A percentile compares a stretch with the other conserved stretches of the same genome.
Conservation (phyloP, 495 filamentous ascomycete genomes). For the Aspergillus wentii region DNA sequence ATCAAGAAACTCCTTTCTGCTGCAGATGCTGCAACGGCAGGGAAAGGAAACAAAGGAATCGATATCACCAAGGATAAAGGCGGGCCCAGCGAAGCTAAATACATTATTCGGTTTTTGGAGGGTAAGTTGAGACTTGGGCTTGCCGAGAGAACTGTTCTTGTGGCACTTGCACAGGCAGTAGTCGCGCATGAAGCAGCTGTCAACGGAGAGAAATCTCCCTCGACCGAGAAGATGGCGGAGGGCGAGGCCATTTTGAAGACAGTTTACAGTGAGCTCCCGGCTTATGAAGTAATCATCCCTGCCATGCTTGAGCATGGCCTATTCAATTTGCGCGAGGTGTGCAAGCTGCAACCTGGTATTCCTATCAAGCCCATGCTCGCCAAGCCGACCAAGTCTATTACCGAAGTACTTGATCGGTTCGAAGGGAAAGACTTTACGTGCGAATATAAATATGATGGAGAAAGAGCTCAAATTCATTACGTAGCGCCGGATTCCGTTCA, state of each 20-base stretch:
- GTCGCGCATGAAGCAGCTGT: constrained; percentile 71
- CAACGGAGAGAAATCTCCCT: constrained; percentile 62
- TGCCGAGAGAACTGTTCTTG: constrained; percentile 87
- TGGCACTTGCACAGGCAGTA: constrained; percentile 82
- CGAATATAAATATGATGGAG: constrained; percentile 98
- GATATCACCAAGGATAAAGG: constrained; percentile 93
- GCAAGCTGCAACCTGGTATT: constrained; percentile 90
- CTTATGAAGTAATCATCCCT: constrained; percentile 92
- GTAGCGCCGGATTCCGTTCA: constrained; percentile 75
- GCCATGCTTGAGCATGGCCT: constrained; percentile 84
- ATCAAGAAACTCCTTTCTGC: constrained; percentile 93
- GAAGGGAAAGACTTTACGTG: constrained; percentile 94
- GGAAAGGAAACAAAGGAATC: constrained; percentile 62
- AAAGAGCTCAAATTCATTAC: constrained; percentile 95
- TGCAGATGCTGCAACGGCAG: constrained; percentile 65
- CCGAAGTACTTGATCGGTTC: constrained; percentile 94
- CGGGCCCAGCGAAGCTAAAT: constrained; percentile 92
- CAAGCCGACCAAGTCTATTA: constrained; percentile 98
- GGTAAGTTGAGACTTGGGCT: constrained; percentile 88
- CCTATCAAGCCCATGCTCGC: constrained; percentile 98
- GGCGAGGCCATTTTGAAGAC: constrained; percentile 82
- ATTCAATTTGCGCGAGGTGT: constrained; percentile 70
- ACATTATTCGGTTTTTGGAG: constrained; percentile 84
- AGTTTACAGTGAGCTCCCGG: constrained; percentile 91
- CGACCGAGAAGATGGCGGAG: constrained; percentile 67